phyloP scores from a whole-genome alignment of 2,329 filamentous ascomycete genomes.

The Myriosclerotinia duriaeana region DNA sequence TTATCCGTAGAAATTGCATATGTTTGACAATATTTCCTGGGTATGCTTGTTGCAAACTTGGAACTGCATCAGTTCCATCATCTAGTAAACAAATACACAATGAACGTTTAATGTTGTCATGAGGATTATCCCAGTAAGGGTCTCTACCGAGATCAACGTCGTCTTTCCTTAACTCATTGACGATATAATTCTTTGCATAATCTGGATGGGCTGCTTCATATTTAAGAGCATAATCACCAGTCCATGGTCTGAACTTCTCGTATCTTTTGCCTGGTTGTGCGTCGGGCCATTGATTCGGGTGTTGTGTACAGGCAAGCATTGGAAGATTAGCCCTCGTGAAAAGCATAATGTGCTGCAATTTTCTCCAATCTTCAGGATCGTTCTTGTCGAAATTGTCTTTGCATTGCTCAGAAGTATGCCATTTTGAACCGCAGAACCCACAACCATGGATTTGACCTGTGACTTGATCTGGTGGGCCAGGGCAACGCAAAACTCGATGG shows the following conservation, averaged over 20 bases:
- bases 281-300: background rate
- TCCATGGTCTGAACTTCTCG: background rate
- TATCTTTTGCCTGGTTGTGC: background rate
- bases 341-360: background rate
- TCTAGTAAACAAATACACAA: no score
- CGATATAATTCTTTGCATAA: background rate
- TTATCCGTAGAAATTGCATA: background rate
- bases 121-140: background rate
- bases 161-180: background rate
- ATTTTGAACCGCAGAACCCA: background rate
- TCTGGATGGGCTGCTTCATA: background rate
- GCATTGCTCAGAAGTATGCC: conserved; percentile 1
- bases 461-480: background rate
- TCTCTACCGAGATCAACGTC: background rate
- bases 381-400: background rate
- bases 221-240: background rate
- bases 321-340: background rate
- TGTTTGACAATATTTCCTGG: background rate
- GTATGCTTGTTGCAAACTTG: background rate
- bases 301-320: background rate
- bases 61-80: no score
- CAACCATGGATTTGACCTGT: background rate
- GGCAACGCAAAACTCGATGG: background rate
- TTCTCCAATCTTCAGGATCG: background rate
- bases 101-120: no score